phyloP scores from a whole-genome alignment of 2,329 filamentous ascomycete genomes.

The Colletotrichum camelliae region DNA sequence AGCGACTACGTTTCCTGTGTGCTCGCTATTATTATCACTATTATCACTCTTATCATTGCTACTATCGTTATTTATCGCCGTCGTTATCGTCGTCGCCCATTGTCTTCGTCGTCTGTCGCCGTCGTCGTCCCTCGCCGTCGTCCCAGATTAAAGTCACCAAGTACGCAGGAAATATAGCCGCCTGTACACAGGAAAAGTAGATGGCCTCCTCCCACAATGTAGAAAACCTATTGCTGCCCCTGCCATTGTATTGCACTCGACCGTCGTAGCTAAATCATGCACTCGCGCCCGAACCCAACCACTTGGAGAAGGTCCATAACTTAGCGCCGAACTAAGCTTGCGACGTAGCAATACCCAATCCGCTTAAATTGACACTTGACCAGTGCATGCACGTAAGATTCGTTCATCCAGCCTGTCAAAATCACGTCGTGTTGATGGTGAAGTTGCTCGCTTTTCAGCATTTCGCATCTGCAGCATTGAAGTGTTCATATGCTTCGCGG shows the following conservation, averaged over 20 bases:
- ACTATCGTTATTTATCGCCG: too few relatives aligned
- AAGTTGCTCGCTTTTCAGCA: background rate
- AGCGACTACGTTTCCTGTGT: too few relatives aligned
- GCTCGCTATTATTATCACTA: too few relatives aligned
- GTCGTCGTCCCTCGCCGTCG: too few relatives aligned
- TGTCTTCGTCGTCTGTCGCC: too few relatives aligned
- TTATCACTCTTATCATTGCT: too few relatives aligned
- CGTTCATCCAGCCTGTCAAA: accelerated
- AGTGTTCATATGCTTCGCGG: background rate
- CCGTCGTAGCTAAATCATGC: too few relatives aligned
- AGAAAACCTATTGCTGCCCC: background rate
- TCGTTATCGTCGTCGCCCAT: too few relatives aligned
- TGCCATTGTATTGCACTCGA: background rate
- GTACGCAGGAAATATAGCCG: too few relatives aligned
- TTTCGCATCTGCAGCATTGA: background rate
- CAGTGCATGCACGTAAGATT: background rate
- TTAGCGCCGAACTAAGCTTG: background rate
- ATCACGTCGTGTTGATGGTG: background rate
- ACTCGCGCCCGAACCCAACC: background rate
- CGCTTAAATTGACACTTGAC: accelerated
- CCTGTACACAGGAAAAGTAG: too few relatives aligned
- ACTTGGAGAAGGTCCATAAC: background rate
- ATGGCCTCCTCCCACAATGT: too few relatives aligned
- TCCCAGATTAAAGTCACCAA: too few relatives aligned
- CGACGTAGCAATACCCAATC: background rate